Percentiles rank a stretch among this genome's conserved stretches.
phyloP scores from a whole-genome alignment of 1,139 yeast genomes.

The Hansenula sp. region DNA sequence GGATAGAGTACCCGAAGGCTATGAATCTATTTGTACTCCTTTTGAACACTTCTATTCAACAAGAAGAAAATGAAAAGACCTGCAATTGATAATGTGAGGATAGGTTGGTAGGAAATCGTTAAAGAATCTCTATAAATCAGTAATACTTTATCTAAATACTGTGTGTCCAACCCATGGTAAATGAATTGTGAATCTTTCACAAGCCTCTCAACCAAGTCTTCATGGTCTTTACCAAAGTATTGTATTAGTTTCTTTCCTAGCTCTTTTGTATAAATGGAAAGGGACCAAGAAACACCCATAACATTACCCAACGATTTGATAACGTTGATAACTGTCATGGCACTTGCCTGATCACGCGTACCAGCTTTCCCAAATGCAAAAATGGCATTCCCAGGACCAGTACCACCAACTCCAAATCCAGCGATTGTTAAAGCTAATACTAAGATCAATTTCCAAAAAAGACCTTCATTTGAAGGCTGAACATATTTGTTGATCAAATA shows the following conservation, averaged over 20 bases:
- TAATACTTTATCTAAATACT: constrained; percentile 10
- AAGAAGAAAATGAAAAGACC: constrained; percentile 3
- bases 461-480: constrained; percentile 5
- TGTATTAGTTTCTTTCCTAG: constrained; percentile 6
- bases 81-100: constrained; percentile 6
- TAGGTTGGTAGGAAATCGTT: constrained; percentile 12
- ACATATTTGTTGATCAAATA: constrained; percentile 11
- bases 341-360: constrained; percentile 32
- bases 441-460: constrained; percentile 9
- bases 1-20: no score
- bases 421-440: constrained; percentile 24
- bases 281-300: constrained; percentile 40
- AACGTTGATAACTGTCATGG: constrained; percentile 26
- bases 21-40: no score
- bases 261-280: constrained; percentile 28
- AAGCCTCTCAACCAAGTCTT: constrained; percentile 6
- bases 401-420: constrained; percentile 41
- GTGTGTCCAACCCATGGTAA: constrained; percentile 11
- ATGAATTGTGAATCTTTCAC: constrained; percentile 15
- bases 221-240: constrained; percentile 5
- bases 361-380: constrained; percentile 42
- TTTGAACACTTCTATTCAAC: not conserved
- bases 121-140: constrained; percentile 12
- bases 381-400: constrained; percentile 37
- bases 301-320: constrained; percentile 43